Conservation (phyloP, 2,329 filamentous ascomycete species). For the Colletotrichum musae region DNA sequence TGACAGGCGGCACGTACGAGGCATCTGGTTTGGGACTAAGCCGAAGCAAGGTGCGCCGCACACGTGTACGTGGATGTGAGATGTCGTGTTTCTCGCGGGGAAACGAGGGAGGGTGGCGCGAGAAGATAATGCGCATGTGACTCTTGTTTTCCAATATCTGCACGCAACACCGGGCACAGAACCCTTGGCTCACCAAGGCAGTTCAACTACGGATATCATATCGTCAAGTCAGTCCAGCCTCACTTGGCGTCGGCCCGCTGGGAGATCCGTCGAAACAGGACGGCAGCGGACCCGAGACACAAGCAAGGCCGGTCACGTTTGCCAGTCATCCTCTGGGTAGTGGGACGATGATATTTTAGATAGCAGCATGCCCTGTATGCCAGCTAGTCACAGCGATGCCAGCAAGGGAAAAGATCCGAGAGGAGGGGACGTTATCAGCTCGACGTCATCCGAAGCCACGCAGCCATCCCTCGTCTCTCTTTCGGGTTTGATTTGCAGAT, state of each 20-base stretch:
- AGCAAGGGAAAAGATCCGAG: background rate
- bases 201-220: conserved; percentile 25
- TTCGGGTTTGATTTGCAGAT: background rate
- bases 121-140: background rate
- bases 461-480: background rate
- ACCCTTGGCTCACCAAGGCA: conserved; percentile 6
- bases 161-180: background rate
- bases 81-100: conserved; percentile 15
- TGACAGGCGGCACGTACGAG: background rate
- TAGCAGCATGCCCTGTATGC: background rate
- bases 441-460: conserved; percentile 9
- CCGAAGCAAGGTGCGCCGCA: background rate
- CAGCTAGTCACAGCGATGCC: background rate
- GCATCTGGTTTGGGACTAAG: background rate
- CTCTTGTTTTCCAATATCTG: conserved; percentile 6
- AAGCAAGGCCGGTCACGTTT: background rate
- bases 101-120: too few relatives aligned
- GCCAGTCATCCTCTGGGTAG: too few relatives aligned
- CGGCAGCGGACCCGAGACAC: background rate
- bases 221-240: conserved; percentile 19
- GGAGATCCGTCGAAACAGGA: conserved; percentile 17
- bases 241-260: background rate
- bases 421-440: background rate
- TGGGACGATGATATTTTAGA: background rate
- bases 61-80: background rate